These are phyloP conservation scores for Chamaecrista fasciculata DNA, from an alignment of 306 rosid species.

Conservation along the genomic window DNA sequence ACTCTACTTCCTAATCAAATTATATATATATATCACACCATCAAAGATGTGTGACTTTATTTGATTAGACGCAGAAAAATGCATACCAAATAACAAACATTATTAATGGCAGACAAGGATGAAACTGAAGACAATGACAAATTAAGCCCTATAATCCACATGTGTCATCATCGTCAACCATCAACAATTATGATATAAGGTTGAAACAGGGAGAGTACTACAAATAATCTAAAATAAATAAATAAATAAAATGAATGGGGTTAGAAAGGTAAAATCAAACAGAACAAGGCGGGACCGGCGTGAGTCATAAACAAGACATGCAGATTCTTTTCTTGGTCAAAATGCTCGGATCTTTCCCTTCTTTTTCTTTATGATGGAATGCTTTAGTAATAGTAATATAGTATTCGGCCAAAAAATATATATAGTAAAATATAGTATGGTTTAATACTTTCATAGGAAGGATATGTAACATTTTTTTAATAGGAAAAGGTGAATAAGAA, in stretches of 20 bases:
- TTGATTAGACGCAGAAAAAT: no score
- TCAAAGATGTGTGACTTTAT: no score
- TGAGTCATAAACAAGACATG: not conserved
- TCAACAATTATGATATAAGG: not conserved
- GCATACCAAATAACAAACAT: not conserved
- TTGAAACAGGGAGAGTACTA: not conserved
- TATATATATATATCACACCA: no score
- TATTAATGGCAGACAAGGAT: not conserved
- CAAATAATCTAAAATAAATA: not conserved
- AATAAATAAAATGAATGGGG: not conserved
- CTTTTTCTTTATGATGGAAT: not conserved
- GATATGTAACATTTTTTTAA: not conserved
- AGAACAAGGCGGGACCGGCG: not conserved
- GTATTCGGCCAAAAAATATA: no score
- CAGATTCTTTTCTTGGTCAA: constrained; percentile 18
- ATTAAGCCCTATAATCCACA: not conserved
- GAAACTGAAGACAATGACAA: not conserved
- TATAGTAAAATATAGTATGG: no score
- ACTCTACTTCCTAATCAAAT: no score
- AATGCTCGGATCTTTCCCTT: not conserved
- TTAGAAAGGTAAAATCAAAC: not conserved
- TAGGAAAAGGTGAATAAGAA: not conserved
- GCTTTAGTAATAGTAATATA: no score
- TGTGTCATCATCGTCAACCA: not conserved
- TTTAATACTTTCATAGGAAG: no score